These are phyloP conservation scores for Scedosporium apiospermum DNA, from an alignment of 2,329 filamentous ascomycete genomes.

Conservation along the genomic window DNA sequence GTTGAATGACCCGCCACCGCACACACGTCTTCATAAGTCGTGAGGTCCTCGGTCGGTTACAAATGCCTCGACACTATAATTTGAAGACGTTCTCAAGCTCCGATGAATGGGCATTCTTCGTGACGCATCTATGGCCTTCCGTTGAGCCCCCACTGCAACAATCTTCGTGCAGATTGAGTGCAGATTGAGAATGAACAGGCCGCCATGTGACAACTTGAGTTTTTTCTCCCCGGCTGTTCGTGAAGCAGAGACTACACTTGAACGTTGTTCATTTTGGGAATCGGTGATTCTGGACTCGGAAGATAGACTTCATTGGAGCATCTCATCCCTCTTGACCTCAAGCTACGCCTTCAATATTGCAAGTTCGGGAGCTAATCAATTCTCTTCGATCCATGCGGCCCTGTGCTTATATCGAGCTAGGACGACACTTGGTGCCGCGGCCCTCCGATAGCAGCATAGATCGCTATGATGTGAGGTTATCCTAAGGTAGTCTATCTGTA, in stretches of 20 bases:
- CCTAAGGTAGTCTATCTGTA: too few species aligned
- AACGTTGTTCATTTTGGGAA: not conserved
- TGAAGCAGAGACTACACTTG: not conserved
- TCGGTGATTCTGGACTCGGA: not conserved
- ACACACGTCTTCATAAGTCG: not conserved
- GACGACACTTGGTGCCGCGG: too few species aligned
- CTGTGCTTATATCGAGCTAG: too few species aligned
- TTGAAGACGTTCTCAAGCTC: not conserved
- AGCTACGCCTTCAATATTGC: too few species aligned
- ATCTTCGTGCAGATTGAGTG: not conserved
- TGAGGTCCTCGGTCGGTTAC: too few species aligned
- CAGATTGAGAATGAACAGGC: not conserved
- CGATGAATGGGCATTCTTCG: not conserved
- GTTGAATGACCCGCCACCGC: not conserved
- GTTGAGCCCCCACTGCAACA: too few species aligned
- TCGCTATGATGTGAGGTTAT: too few species aligned
- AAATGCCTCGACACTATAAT: not conserved
- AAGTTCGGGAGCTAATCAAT: too few species aligned
- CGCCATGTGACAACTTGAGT: not conserved
- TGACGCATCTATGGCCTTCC: too few species aligned
- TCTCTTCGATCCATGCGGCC: too few species aligned
- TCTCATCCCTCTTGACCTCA: too few species aligned
- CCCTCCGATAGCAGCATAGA: too few species aligned
- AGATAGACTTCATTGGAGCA: not conserved
- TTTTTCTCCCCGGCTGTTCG: not conserved